Conservation (phyloP, 108 stramenopile species). For the Nitzschia sp. region DNA sequence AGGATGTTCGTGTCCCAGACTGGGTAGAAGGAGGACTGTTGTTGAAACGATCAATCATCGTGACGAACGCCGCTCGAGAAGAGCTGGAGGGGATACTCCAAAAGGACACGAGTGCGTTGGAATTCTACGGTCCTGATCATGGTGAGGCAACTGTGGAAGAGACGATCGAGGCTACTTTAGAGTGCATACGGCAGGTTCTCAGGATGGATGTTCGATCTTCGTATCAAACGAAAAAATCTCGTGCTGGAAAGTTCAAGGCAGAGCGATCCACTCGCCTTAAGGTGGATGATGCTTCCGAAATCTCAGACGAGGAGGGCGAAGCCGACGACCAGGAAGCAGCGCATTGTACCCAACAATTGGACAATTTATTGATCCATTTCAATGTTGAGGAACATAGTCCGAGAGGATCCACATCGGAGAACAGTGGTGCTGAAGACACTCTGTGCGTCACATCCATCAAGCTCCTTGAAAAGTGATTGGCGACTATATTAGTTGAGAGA, state of each 20-base stretch:
- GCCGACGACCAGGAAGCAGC: no score
- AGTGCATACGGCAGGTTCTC: constrained; percentile 65
- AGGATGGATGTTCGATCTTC: constrained; percentile 75
- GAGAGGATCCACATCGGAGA: constrained; percentile 8
- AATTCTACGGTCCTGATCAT: constrained; percentile 71
- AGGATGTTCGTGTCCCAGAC: constrained; percentile 39
- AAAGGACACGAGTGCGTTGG: constrained; percentile 39
- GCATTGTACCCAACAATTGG: constrained; percentile 81
- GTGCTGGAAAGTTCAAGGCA: constrained; percentile 74
- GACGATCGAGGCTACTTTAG: constrained; percentile 30
- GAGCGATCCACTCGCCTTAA: constrained; percentile 65
- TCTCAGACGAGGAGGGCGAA: neutral
- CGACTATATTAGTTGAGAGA: no score
- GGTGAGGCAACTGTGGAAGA: constrained; percentile 40
- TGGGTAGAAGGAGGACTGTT: constrained; percentile 79
- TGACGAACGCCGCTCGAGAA: constrained; percentile 41
- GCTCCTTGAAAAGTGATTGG: no score
- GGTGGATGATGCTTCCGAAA: constrained; percentile 1
- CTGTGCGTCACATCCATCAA: constrained; percentile 48
- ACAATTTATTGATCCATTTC: constrained; percentile 72
- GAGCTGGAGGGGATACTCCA: constrained; percentile 44
- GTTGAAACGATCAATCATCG: constrained; percentile 54
- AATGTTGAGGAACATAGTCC: constrained; percentile 47
- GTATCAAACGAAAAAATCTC: constrained; percentile 78
- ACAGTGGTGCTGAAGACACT: constrained; percentile 64